Percentiles rank a stretch among this genome's conserved stretches.
These are phyloP conservation scores for Ophiosphaerella narmari DNA, from an alignment of 2,329 filamentous ascomycete species.

Conservation along the genomic window DNA sequence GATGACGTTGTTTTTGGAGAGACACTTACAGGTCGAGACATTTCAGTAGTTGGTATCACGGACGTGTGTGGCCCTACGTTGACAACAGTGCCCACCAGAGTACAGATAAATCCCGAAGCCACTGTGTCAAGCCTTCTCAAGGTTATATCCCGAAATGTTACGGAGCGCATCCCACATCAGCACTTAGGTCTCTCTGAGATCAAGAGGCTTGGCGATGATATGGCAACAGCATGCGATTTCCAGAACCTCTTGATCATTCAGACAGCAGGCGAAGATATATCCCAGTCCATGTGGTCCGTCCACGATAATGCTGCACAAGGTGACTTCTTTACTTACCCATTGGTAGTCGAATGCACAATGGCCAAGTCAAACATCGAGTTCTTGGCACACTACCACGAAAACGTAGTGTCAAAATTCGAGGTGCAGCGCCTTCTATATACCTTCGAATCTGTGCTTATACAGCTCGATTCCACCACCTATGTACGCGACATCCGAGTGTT, in stretches of 20 bases:
- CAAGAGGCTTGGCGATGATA: constrained; percentile 54
- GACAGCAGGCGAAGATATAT: constrained; percentile 27
- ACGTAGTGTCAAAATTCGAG: constrained; percentile 33
- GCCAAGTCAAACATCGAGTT: constrained; percentile 24
- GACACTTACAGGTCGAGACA: constrained; percentile 43
- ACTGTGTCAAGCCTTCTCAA: constrained; percentile 33
- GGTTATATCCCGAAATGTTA: constrained; percentile 21
- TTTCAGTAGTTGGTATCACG: constrained; percentile 38
- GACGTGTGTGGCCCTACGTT: constrained; percentile 45
- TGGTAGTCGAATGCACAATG: constrained; percentile 39
- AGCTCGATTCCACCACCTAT: constrained; percentile 27
- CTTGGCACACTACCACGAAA: constrained; percentile 33
- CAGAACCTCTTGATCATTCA: constrained; percentile 62
- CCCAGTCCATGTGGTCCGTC: constrained; percentile 34
- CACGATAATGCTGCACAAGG: constrained; percentile 32
- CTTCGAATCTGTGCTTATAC: constrained; percentile 32
- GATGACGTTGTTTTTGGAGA: constrained; percentile 32
- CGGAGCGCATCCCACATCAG: constrained; percentile 42
- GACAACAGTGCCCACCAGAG: constrained; percentile 46
- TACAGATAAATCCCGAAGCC: constrained; percentile 30
- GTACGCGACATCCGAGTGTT: constrained; percentile 31
- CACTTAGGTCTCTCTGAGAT: constrained; percentile 47
- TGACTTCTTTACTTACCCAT: constrained; percentile 42
- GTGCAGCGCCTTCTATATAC: constrained; percentile 36
- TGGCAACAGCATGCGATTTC: constrained; percentile 61